Percentiles rank a stretch among this genome's conserved stretches.
Evolutionary conservation across 441 rosid species (phyloP).

Genomic region (Codiaeum variegatum): DNA sequence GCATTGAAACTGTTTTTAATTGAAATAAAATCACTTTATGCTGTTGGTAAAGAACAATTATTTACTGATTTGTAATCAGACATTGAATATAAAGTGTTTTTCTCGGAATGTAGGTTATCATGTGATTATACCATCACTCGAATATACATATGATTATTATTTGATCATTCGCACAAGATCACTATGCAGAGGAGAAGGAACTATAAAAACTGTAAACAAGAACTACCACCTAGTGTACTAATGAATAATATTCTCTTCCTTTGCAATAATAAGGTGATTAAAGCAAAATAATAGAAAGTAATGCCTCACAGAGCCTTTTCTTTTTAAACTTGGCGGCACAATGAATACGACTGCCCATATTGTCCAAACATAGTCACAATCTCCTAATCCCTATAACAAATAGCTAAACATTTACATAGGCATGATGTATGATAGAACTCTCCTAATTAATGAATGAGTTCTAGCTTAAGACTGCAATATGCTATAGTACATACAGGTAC

Average conservation of each 20-base stretch:
- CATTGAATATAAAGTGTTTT: too few relatives aligned
- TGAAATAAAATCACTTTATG: too few relatives aligned
- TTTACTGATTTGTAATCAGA: neutral
- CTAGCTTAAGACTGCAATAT: conserved; percentile 11
- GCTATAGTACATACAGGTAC: conserved; percentile 26
- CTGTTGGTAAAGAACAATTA: neutral
- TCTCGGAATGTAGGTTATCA: too few relatives aligned
- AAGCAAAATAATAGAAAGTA: conserved; percentile 20
- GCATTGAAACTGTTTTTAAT: neutral
- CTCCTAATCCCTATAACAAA: conserved; percentile 27
- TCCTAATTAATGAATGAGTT: conserved; percentile 18
- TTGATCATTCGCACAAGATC: too few relatives aligned
- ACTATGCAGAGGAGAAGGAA: too few relatives aligned
- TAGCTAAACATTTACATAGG: conserved; percentile 34
- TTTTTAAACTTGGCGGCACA: conserved; percentile 42
- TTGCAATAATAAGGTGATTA: conserved; percentile 18
- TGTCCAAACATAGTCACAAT: conserved; percentile 17
- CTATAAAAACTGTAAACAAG: neutral
- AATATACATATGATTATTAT: too few relatives aligned
- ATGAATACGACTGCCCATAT: conserved; percentile 30
- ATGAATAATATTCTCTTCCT: neutral
- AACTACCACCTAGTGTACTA: too few relatives aligned
- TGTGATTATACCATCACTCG: too few relatives aligned
- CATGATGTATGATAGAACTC: conserved; percentile 17
- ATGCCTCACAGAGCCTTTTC: conserved; percentile 35